Percentiles rank a stretch among this genome's conserved stretches.
These are phyloP conservation scores for Pseudopyrenochaeta lycopersici DNA, from an alignment of 2,329 filamentous ascomycete genomes.

Conservation along the genomic window DNA sequence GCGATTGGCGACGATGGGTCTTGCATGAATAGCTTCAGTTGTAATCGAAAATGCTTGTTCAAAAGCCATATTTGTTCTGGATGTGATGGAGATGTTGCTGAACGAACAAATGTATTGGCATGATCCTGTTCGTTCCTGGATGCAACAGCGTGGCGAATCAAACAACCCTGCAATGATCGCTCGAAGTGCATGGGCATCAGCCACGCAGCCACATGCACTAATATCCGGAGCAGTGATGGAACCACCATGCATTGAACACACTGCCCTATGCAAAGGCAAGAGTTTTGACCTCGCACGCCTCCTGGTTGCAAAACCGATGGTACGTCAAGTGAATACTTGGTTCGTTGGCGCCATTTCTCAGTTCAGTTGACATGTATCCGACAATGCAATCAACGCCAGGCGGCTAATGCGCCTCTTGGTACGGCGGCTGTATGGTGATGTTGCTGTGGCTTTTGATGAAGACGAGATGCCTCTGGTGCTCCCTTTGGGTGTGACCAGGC, in stretches of 20 bases:
- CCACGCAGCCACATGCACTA: conserved; percentile 22
- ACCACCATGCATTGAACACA: conserved; percentile 9
- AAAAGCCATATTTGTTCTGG: not conserved
- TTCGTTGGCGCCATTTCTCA: not conserved
- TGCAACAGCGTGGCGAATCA: conserved; percentile 15
- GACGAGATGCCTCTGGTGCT: conserved; percentile 16
- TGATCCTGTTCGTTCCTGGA: conserved; percentile 19
- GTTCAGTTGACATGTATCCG: not conserved
- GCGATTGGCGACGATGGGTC: conserved; percentile 9
- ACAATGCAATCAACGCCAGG: conserved; percentile 20
- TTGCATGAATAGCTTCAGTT: conserved; percentile 13
- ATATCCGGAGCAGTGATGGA: conserved; percentile 16
- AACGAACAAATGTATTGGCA: not conserved
- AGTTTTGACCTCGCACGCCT: not conserved
- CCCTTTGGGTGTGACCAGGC: conserved; percentile 17
- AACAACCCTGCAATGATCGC: conserved; percentile 23
- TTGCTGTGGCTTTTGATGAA: conserved; percentile 18
- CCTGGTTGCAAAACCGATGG: not conserved
- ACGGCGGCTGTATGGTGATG: conserved; percentile 21
- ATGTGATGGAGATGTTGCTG: not conserved
- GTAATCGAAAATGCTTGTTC: conserved; percentile 1
- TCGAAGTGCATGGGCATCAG: conserved; percentile 15
- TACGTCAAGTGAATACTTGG: not conserved
- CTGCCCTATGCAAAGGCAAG: not conserved
- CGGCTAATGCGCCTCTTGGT: conserved; percentile 25